Percentiles rank a stretch among this genome's conserved stretches.
Evolutionary conservation across 495 filamentous ascomycete genomes (phyloP).

Genomic region (Aspergillus conjunctus): DNA sequence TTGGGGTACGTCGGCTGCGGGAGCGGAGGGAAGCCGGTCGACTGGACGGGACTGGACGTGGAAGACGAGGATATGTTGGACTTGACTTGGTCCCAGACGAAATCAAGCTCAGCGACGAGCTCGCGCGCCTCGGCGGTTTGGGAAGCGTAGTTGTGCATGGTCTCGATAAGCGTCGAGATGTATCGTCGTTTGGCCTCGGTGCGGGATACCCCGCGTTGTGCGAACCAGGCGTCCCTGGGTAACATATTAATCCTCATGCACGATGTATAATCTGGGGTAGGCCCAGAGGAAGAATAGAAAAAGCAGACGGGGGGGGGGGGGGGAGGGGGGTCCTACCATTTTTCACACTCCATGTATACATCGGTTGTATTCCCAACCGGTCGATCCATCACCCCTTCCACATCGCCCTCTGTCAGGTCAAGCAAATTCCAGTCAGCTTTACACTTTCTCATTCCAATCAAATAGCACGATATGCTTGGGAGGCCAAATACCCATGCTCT

Average conservation of each 20-base stretch:
- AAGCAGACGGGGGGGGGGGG: background rate
- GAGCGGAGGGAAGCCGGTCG: conserved; percentile 39
- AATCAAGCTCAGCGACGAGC: conserved; percentile 91
- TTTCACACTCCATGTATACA: conserved; percentile 58
- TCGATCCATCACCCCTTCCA: conserved; percentile 86
- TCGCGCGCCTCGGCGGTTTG: conserved; percentile 82
- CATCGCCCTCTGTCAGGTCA: conserved; percentile 72
- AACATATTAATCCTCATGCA: background rate
- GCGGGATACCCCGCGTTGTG: conserved; percentile 73
- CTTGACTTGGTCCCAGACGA: conserved; percentile 98
- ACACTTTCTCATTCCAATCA: background rate
- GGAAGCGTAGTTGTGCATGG: conserved; percentile 91
- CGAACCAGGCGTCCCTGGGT: conserved; percentile 83
- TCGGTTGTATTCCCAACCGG: conserved; percentile 61
- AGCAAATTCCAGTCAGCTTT: conserved; percentile 18
- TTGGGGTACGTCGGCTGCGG: conserved; percentile 38
- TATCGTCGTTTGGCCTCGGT: conserved; percentile 96
- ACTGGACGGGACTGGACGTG: conserved; percentile 48
- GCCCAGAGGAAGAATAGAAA: background rate
- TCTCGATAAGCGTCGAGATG: conserved; percentile 89
- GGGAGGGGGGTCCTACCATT: conserved; percentile 50
- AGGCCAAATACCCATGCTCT: conserved; percentile 73
- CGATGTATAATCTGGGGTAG: background rate
- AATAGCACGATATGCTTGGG: background rate
- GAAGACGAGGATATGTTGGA: conserved; percentile 70